Percentiles rank a stretch among this genome's conserved stretches.
Conservation (phyloP, 2,329 filamentous ascomycete species). For the Penicillium brasilianum region DNA sequence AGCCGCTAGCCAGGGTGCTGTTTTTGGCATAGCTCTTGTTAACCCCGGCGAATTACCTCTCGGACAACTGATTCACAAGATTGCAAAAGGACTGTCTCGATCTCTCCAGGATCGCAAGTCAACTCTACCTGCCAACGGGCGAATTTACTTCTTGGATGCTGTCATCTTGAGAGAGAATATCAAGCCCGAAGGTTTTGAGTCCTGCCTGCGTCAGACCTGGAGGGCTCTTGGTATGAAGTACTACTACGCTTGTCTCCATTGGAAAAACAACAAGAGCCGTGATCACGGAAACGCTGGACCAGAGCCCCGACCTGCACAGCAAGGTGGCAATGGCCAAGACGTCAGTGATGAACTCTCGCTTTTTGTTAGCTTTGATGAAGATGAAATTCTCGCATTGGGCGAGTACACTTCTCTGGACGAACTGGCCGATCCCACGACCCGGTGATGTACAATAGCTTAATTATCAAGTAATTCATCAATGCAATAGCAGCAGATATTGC, state of each 20-base stretch:
- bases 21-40: conserved; percentile 38
- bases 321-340: not conserved
- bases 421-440: not conserved
- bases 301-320: not conserved
- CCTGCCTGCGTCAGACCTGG: conserved; percentile 38
- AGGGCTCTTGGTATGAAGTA: conserved; percentile 32
- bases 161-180: conserved; percentile 26
- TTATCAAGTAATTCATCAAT: too few species aligned
- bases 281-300: not conserved
- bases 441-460: conserved; percentile 1
- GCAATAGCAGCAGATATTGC: not conserved
- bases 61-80: conserved; percentile 31
- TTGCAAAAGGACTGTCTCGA: conserved; percentile 26
- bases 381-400: conserved; percentile 28
- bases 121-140: conserved; percentile 27
- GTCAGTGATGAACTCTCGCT: not conserved
- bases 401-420: conserved; percentile 22
- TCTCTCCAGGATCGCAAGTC: conserved; percentile 8
- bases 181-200: conserved; percentile 24
- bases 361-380: conserved; percentile 35
- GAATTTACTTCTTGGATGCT: conserved; percentile 42
- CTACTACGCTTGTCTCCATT: conserved; percentile 41
- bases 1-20: conserved; percentile 20
- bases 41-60: conserved; percentile 26
- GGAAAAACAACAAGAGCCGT: conserved; percentile 1